These are phyloP conservation scores for Leptographium wingfieldii DNA, from an alignment of 2,329 filamentous ascomycete genomes.

Conservation along the genomic window DNA sequence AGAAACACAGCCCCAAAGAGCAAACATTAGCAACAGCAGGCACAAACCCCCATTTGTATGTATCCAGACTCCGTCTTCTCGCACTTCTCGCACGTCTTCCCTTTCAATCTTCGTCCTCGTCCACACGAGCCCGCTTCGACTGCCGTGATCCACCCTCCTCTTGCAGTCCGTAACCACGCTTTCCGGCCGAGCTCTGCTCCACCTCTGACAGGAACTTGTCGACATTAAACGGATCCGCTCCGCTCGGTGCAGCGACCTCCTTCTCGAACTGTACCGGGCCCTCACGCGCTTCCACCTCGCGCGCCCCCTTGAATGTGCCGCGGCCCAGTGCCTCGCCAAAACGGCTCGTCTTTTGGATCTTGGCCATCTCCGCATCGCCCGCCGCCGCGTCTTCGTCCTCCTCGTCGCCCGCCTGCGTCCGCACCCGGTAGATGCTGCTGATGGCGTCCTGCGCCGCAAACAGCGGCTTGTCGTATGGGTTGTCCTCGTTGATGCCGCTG, in stretches of 20 bases:
- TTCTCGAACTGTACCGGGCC: constrained; percentile 96
- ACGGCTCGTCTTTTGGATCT: constrained; percentile 71
- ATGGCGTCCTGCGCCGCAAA: constrained; percentile 94
- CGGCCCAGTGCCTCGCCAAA: constrained; percentile 79
- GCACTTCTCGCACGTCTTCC: neutral
- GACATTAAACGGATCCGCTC: constrained; percentile 75
- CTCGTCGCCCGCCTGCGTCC: constrained; percentile 58
- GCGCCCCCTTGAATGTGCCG: constrained; percentile 82
- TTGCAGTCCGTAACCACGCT: constrained; percentile 66
- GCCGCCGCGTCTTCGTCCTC: constrained; percentile 68
- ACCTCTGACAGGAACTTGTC: constrained; percentile 85
- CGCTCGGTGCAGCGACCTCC: constrained; percentile 31
- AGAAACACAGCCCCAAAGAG: no score
- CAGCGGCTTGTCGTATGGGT: constrained; percentile 91
- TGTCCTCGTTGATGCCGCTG: constrained; percentile 91
- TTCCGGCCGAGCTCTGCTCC: constrained; percentile 43
- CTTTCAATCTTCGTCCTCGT: constrained; percentile 50
- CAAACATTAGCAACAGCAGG: no score
- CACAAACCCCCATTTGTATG: no score
- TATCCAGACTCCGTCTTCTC: neutral
- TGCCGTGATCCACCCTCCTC: constrained; percentile 42
- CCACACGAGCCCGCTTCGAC: constrained; percentile 65
- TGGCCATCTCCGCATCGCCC: constrained; percentile 72
- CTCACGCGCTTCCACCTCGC: constrained; percentile 71
- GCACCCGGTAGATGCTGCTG: constrained; percentile 82